phyloP scores from a whole-genome alignment of 345 rosid species.

The Salix purpurea region DNA sequence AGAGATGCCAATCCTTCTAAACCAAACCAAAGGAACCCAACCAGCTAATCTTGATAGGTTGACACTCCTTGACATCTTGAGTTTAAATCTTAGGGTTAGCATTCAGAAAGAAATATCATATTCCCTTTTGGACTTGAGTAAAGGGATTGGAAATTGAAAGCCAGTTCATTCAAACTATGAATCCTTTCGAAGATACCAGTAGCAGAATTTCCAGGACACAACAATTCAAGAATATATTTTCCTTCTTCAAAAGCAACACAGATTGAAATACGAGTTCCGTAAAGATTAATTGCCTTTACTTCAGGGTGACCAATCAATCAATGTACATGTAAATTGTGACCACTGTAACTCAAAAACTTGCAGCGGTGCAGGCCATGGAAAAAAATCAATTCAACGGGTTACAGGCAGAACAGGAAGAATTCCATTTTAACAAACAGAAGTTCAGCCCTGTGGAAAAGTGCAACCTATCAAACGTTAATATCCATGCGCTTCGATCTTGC shows the following conservation, averaged over 20 bases:
- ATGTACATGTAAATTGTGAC: conserved; percentile 15
- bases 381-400: conserved; percentile 20
- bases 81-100: too few species aligned
- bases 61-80: too few species aligned
- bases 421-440: neutral
- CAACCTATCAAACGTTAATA: conserved; percentile 56
- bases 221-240: neutral
- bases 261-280: neutral
- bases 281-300: conserved; percentile 1
- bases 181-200: neutral
- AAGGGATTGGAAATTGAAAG: neutral
- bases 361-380: conserved; percentile 4
- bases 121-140: neutral
- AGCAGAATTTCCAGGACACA: neutral
- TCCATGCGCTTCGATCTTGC: conserved; percentile 74
- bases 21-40: too few species aligned
- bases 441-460: neutral
- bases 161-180: neutral
- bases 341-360: conserved; percentile 4
- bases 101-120: too few species aligned
- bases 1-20: too few species aligned
- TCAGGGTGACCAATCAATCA: conserved; percentile 6
- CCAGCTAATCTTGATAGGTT: too few species aligned
- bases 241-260: neutral
- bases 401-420: conserved; percentile 7